phyloP scores from a whole-genome alignment of 176 grass and related monocot genomes.

The Oryza meyeriana region DNA sequence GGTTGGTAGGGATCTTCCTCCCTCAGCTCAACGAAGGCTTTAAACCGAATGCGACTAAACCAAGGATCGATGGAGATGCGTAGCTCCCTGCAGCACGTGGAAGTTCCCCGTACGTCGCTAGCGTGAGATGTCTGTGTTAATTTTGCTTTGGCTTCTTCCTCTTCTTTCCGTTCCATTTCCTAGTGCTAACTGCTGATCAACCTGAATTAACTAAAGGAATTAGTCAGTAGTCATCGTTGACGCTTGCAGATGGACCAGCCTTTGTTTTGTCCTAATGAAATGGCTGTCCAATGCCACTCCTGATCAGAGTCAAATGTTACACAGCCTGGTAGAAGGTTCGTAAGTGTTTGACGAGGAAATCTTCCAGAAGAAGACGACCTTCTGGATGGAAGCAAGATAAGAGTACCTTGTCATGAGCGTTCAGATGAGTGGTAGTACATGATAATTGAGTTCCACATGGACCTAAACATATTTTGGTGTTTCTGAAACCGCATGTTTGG shows the following conservation, averaged over 20 bases:
- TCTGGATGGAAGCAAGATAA: neutral
- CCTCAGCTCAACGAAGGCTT: neutral
- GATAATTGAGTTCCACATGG: neutral
- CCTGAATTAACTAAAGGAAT: slow-evolving; percentile 1
- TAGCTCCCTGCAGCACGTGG: neutral
- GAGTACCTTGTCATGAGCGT: neutral
- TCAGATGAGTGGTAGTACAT: neutral
- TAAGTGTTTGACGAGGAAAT: slow-evolving; percentile 35
- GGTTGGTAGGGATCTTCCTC: neutral
- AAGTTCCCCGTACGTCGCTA: neutral
- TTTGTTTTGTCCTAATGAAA: neutral
- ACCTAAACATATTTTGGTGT: neutral
- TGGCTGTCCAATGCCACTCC: neutral
- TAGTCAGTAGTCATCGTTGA: slow-evolving; percentile 12
- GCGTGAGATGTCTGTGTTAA: neutral
- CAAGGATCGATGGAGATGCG: slow-evolving; percentile 36
- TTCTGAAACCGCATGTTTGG: neutral
- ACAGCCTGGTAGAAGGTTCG: slow-evolving; percentile 18
- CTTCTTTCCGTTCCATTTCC: slow-evolving; percentile 34
- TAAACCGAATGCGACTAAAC: neutral
- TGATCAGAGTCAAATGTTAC: slow-evolving; percentile 7
- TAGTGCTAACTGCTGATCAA: neutral
- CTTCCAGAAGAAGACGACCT: slow-evolving; percentile 20
- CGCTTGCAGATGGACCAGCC: neutral
- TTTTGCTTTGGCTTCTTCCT: neutral